These are phyloP conservation scores for Mucor saturninus DNA, from an alignment of 371 early-diverging fungal genomes.

Conservation along the genomic window DNA sequence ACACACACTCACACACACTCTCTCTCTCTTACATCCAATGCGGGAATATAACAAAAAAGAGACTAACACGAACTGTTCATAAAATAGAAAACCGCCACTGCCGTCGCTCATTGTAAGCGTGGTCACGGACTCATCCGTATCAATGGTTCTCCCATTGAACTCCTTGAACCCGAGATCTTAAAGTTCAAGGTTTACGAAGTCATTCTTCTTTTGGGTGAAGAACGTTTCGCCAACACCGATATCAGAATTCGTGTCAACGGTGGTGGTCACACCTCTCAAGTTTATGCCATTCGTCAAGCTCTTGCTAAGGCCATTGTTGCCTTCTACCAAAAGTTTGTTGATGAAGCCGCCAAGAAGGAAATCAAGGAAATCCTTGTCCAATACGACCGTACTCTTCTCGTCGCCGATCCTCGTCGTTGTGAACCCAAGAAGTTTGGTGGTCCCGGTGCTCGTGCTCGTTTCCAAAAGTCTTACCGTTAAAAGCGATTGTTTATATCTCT, in stretches of 20 bases:
- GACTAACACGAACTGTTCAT: background rate
- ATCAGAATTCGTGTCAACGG: conserved; percentile 97
- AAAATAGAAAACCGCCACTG: conserved; percentile 98
- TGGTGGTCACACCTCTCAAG: conserved; percentile 98
- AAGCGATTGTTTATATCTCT: conserved; percentile 5
- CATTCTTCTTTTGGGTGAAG: conserved; percentile 95
- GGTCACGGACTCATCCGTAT: conserved; percentile 93
- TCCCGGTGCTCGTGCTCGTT: conserved; percentile 99
- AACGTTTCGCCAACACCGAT: conserved; percentile 95
- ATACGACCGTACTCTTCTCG: conserved; percentile 99
- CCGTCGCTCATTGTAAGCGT: conserved; percentile 98
- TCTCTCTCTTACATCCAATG: too few species aligned
- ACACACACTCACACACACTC: too few species aligned
- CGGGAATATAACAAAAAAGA: background rate
- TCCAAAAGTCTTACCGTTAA: conserved; percentile 98
- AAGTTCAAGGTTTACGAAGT: conserved; percentile 99
- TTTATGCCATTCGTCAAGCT: conserved; percentile 99
- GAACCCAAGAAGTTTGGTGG: conserved; percentile 99
- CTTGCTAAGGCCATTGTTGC: conserved; percentile 99
- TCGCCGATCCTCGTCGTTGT: conserved; percentile 99
- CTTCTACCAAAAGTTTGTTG: conserved; percentile 98
- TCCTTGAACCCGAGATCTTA: conserved; percentile 97
- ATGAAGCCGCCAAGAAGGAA: conserved; percentile 99
- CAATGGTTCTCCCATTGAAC: conserved; percentile 97
- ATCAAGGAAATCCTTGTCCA: conserved; percentile 95